phyloP scores from a whole-genome alignment of 768 basidiomycete species.

The Leccinum uliginosum region DNA sequence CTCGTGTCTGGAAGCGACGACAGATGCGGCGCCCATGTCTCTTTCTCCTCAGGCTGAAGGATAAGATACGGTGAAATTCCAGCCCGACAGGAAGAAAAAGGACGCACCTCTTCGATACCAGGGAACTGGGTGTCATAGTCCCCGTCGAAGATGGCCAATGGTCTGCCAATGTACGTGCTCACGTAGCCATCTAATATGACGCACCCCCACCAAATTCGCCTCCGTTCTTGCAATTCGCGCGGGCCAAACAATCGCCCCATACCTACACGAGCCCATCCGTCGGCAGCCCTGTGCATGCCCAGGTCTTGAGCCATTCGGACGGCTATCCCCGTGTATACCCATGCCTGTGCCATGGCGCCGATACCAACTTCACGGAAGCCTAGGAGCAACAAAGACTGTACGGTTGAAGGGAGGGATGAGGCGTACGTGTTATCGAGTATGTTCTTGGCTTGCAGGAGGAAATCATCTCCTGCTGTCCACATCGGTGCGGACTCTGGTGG shows the following conservation, averaged over 20 bases:
- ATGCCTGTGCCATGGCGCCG: conserved; percentile 84
- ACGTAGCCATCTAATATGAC: conserved; percentile 78
- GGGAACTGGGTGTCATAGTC: conserved; percentile 76
- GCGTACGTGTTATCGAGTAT: conserved; percentile 66
- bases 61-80: conserved; percentile 7
- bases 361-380: conserved; percentile 85
- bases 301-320: conserved; percentile 91
- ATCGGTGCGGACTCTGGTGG: conserved; percentile 52
- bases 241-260: conserved; percentile 55
- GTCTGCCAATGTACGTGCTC: conserved; percentile 74
- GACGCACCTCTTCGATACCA: conserved; percentile 49
- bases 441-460: conserved; percentile 61
- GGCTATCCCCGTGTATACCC: conserved; percentile 84
- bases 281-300: conserved; percentile 77
- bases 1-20: conserved; percentile 30
- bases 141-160: conserved; percentile 66
- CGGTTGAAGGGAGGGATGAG: conserved; percentile 67
- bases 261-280: conserved; percentile 65
- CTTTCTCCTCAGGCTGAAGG: conserved; percentile 59
- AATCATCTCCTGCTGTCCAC: conserved; percentile 80
- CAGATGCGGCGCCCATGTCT: conserved; percentile 45
- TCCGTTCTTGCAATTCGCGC: conserved; percentile 64
- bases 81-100: neutral
- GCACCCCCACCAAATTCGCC: conserved; percentile 76
- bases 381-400: conserved; percentile 75